Evolutionary conservation across 805 yeast genomes (phyloP).

Genomic region (Metschnikowia continentalis): DNA sequence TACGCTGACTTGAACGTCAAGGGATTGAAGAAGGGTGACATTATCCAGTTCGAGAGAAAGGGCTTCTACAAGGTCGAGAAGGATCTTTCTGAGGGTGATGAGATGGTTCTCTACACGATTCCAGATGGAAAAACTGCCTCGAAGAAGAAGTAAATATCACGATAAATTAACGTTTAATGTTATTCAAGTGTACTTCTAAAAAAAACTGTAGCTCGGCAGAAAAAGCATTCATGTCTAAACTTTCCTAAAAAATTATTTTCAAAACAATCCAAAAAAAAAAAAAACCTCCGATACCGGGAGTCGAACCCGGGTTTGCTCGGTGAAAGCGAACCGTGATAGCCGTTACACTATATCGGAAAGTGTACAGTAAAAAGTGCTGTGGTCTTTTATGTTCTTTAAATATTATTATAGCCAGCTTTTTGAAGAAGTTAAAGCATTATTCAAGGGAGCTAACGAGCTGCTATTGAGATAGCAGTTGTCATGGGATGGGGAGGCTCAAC

Average conservation of each 20-base stretch:
- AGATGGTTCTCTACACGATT: constrained; percentile 80
- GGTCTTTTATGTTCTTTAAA: background rate
- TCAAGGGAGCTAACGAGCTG: too few relatives aligned
- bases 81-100: constrained; percentile 51
- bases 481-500: too few relatives aligned
- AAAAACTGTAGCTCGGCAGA: background rate
- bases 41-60: constrained; percentile 94
- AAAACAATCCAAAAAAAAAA: constrained; percentile 11
- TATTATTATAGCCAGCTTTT: background rate
- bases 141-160: constrained; percentile 28
- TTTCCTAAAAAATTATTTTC: background rate
- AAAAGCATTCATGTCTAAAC: background rate
- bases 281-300: constrained; percentile 73
- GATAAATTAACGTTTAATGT: background rate
- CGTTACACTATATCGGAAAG: constrained; percentile 74
- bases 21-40: constrained; percentile 75
- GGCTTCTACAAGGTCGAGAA: constrained; percentile 87
- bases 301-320: constrained; percentile 85
- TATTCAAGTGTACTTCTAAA: background rate
- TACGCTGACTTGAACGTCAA: constrained; percentile 76
- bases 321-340: constrained; percentile 82
- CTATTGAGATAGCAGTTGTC: too few relatives aligned
- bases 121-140: constrained; percentile 81
- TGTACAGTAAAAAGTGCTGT: background rate
- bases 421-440: too few relatives aligned